Evolutionary conservation across 2,329 filamentous ascomycete species (phyloP).

Genomic region (Xylariaceae sp.): DNA sequence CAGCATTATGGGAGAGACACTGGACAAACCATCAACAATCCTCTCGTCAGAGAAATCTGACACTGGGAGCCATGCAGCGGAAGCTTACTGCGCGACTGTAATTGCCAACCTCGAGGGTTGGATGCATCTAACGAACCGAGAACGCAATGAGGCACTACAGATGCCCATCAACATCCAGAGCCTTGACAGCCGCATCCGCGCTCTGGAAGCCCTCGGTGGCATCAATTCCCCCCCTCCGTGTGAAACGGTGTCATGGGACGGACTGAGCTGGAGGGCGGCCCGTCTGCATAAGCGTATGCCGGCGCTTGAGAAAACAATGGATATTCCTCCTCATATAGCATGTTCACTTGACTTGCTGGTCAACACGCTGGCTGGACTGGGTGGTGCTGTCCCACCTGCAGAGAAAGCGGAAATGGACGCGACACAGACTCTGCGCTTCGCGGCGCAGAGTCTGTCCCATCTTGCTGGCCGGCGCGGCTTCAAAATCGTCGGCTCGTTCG

Average conservation of each 20-base stretch:
- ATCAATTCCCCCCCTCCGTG: conserved; percentile 26
- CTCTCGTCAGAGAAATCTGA: not conserved
- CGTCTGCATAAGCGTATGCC: not conserved
- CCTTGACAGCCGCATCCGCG: conserved; percentile 22
- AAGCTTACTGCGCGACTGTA: conserved; percentile 22
- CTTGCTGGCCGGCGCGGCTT: conserved; percentile 16
- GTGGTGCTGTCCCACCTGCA: not conserved
- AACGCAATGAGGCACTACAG: not conserved
- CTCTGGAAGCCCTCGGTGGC: conserved; percentile 13
- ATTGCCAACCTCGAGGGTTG: conserved; percentile 26
- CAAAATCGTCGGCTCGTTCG: conserved; percentile 16
- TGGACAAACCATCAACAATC: conserved; percentile 4
- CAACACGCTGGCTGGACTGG: not conserved
- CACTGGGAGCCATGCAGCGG: conserved; percentile 8
- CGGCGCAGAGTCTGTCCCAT: conserved; percentile 6
- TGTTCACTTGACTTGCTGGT: not conserved
- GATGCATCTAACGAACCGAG: conserved; percentile 1
- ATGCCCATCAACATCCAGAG: conserved; percentile 8
- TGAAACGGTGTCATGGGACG: conserved; percentile 15
- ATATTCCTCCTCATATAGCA: not conserved
- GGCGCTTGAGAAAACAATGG: not conserved
- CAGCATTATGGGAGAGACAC: not conserved
- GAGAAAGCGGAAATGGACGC: not conserved
- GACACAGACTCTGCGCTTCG: not conserved
- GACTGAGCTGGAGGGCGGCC: conserved; percentile 7